Percentiles rank a stretch among this genome's conserved stretches.
phyloP scores from a whole-genome alignment of 2,329 filamentous ascomycete genomes.

The Arthrocladium fulminans region DNA sequence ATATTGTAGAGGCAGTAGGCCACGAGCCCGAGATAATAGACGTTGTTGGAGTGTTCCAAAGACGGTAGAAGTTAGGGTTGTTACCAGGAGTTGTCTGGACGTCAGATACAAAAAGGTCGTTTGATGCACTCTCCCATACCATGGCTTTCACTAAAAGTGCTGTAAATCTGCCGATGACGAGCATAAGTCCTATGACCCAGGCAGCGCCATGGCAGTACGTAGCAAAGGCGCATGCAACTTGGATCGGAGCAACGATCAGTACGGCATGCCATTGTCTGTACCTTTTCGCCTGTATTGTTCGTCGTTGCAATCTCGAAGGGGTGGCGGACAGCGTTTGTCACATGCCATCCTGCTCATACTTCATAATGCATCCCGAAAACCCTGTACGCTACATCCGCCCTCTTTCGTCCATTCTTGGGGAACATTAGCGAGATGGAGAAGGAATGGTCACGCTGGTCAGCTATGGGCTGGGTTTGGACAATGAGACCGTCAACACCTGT shows the following conservation, averaged over 20 bases:
- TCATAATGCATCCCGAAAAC: background rate
- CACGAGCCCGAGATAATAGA: background rate
- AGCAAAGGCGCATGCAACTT: background rate
- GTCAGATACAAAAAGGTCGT: background rate
- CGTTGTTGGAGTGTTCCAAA: background rate
- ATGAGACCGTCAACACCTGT: background rate
- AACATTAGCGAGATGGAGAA: background rate
- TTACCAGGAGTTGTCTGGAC: background rate
- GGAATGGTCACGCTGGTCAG: background rate
- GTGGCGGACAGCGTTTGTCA: background rate
- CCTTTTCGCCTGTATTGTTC: constrained; percentile 4
- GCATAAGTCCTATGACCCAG: constrained; percentile 6
- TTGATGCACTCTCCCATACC: no score
- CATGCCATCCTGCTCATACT: constrained; percentile 4
- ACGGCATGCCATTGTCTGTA: constrained; percentile 4
- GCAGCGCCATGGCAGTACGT: constrained; percentile 8
- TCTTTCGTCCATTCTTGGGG: background rate
- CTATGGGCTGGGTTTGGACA: background rate
- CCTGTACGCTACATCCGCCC: background rate
- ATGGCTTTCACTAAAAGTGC: constrained; percentile 1
- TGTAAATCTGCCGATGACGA: background rate
- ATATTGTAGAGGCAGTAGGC: no score
- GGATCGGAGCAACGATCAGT: background rate
- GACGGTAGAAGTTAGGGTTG: background rate
- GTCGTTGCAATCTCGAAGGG: background rate